Evolutionary conservation across 1,139 yeast genomes (phyloP).

Genomic region (Ashbya aceris): DNA sequence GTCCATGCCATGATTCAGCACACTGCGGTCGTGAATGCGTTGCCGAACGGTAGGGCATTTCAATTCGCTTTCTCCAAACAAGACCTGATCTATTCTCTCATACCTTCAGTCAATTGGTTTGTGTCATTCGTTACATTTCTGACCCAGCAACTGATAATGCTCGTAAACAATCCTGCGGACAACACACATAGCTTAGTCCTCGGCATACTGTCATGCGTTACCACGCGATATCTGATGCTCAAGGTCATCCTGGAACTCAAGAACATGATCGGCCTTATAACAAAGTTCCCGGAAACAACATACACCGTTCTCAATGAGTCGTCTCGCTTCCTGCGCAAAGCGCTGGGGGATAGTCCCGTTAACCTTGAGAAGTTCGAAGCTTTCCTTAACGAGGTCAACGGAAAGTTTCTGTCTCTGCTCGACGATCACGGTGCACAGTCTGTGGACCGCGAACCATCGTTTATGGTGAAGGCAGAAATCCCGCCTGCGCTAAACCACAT

Average conservation of each 20-base stretch:
- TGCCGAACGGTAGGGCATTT: slow-evolving; percentile 22
- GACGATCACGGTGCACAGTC: slow-evolving; percentile 19
- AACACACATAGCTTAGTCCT: slow-evolving; percentile 20
- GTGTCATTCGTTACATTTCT: slow-evolving; percentile 27
- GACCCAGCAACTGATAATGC: slow-evolving; percentile 25
- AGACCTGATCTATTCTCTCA: slow-evolving; percentile 27
- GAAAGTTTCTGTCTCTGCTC: slow-evolving; percentile 23
- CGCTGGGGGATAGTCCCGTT: slow-evolving; percentile 27
- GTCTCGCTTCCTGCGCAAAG: slow-evolving; percentile 24
- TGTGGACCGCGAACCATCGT: slow-evolving; percentile 20
- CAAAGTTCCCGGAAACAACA: slow-evolving; percentile 28
- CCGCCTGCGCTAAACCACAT: slow-evolving; percentile 20
- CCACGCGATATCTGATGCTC: slow-evolving; percentile 25
- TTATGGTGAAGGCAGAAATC: slow-evolving; percentile 27
- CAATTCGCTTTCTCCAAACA: slow-evolving; percentile 30
- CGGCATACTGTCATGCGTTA: slow-evolving; percentile 28
- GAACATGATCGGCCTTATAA: slow-evolving; percentile 24
- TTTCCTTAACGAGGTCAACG: slow-evolving; percentile 25
- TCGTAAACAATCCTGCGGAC: slow-evolving; percentile 21
- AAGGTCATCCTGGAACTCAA: slow-evolving; percentile 28
- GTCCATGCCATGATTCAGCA: slow-evolving; percentile 21
- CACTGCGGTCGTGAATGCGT: slow-evolving; percentile 28
- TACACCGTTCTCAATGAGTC: slow-evolving; percentile 30
- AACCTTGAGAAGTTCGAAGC: slow-evolving; percentile 29
- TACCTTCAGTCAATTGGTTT: slow-evolving; percentile 30